Percentiles rank a stretch among this genome's conserved stretches.
These are phyloP conservation scores for Entomortierella beljakovae DNA, from an alignment of 192 early-diverging fungal species.

Conservation along the genomic window DNA sequence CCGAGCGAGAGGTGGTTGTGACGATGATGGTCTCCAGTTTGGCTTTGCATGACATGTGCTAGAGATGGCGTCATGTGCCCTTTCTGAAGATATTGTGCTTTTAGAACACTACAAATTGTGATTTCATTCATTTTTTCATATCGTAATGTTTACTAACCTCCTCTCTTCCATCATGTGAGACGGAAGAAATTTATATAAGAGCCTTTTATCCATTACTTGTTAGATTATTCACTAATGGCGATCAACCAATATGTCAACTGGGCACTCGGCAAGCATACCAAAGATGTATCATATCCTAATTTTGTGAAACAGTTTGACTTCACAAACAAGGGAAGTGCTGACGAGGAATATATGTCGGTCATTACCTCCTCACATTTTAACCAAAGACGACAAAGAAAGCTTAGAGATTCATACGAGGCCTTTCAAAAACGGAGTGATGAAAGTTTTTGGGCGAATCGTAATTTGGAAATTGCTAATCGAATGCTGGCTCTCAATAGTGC, in stretches of 20 bases:
- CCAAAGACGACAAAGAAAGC: not conserved
- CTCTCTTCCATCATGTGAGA: too few species aligned
- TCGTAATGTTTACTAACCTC: constrained; percentile 1
- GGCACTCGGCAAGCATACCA: constrained; percentile 9
- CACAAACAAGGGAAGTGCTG: constrained; percentile 9
- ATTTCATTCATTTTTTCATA: constrained; percentile 5
- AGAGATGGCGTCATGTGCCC: constrained; percentile 10
- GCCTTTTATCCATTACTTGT: not conserved
- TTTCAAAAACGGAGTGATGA: constrained; percentile 9
- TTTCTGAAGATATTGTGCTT: constrained; percentile 1
- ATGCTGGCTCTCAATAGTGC: not conserved
- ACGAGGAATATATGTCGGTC: not conserved
- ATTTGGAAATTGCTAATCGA: constrained; percentile 7
- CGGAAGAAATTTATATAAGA: too few species aligned
- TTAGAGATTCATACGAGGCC: not conserved
- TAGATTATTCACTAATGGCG: constrained; percentile 3
- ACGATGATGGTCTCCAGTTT: constrained; percentile 28
- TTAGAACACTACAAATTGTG: not conserved
- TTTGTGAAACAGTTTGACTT: constrained; percentile 22
- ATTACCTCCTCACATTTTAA: not conserved
- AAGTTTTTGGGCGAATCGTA: not conserved
- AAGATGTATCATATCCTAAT: constrained; percentile 10
- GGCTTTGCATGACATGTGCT: constrained; percentile 24
- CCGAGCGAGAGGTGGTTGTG: constrained; percentile 14
- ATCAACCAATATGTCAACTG: not conserved